Percentiles rank a stretch among this genome's conserved stretches.
phyloP scores from a whole-genome alignment of 2,329 filamentous ascomycete genomes.

The Trichoderma sp. region DNA sequence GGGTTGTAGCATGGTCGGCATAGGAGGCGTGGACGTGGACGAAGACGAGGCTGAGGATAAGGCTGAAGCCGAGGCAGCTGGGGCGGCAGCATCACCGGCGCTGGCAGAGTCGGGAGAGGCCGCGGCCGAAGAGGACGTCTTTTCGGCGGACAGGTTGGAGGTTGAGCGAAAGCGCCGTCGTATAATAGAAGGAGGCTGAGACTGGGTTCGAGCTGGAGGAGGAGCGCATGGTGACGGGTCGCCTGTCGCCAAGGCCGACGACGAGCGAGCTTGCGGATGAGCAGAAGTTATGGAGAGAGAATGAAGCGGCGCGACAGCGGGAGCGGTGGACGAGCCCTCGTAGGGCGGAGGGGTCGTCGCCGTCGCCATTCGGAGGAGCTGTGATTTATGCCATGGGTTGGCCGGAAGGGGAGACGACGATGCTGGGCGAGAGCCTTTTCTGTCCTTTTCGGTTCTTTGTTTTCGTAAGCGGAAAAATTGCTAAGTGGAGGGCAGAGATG shows the following conservation, averaged over 20 bases:
- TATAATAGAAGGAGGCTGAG: background rate
- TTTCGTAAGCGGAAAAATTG: background rate
- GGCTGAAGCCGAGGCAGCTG: background rate
- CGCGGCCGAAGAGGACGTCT: background rate
- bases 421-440: background rate
- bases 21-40: constrained; percentile 22
- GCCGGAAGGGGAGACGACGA: background rate
- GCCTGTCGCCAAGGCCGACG: background rate
- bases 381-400: constrained; percentile 33
- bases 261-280: background rate
- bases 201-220: background rate
- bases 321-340: constrained; percentile 32
- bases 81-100: background rate
- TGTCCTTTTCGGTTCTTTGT: background rate
- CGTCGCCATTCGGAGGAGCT: constrained; percentile 22
- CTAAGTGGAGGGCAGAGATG: background rate
- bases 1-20: constrained; percentile 65
- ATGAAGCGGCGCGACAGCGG: constrained; percentile 24
- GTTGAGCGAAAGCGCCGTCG: constrained; percentile 3
- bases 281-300: background rate
- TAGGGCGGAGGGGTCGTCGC: constrained; percentile 33
- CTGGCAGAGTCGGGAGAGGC: constrained; percentile 1
- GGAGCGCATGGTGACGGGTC: background rate
- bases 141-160: constrained; percentile 1
- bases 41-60: background rate